phyloP scores from a whole-genome alignment of 163 green algal genomes.

The Volvox carteri region DNA sequence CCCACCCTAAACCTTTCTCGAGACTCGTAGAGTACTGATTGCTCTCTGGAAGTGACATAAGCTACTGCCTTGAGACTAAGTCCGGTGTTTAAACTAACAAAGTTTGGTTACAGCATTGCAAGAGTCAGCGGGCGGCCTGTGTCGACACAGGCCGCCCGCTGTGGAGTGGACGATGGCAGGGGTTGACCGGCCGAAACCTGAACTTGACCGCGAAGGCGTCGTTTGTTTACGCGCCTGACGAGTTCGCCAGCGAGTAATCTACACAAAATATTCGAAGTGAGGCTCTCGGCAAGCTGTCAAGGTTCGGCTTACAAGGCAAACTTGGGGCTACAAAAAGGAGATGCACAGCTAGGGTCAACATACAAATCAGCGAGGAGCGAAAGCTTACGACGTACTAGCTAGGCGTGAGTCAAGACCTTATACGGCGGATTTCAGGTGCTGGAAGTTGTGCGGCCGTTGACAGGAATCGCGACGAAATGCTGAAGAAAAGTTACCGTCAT shows the following conservation, averaged over 20 bases:
- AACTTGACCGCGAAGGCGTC: background rate
- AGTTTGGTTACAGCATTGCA: background rate
- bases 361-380: background rate
- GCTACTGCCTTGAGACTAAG: background rate
- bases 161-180: background rate
- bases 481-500: too few relatives aligned
- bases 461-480: too few relatives aligned
- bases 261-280: background rate
- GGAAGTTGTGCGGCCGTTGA: background rate
- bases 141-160: constrained; percentile 34
- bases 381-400: background rate
- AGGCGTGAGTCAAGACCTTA: background rate
- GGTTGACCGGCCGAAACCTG: constrained; percentile 5
- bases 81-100: background rate
- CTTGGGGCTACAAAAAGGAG: background rate
- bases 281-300: background rate
- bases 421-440: background rate
- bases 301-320: background rate
- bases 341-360: background rate
- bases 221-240: background rate
- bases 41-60: constrained; percentile 16
- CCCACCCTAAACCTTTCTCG: background rate
- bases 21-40: background rate
- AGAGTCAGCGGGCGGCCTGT: constrained; percentile 30
- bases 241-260: background rate